phyloP scores from a whole-genome alignment of 1,139 yeast species.

The Wickerhamiella infanticola region DNA sequence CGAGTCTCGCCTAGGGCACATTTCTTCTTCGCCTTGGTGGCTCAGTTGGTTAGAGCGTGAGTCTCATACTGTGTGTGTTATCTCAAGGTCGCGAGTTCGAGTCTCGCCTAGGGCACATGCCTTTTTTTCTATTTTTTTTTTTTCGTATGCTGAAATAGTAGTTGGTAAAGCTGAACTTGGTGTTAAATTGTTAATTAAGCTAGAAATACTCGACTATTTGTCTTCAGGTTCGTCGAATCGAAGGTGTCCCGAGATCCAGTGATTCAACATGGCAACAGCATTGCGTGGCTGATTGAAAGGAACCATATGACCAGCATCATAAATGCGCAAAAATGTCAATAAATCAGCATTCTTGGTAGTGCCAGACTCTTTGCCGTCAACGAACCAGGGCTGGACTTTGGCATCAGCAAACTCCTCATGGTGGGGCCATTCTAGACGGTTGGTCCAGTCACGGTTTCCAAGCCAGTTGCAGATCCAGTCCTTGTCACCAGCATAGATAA shows the following conservation, averaged over 20 bases:
- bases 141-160: too few relatives aligned
- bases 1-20: slow-evolving; percentile 8
- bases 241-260: slow-evolving; percentile 35
- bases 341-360: slow-evolving; percentile 29
- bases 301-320: slow-evolving; percentile 46
- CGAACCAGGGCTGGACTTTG: slow-evolving; percentile 26
- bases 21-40: slow-evolving; percentile 4
- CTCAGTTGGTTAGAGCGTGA: slow-evolving; percentile 9
- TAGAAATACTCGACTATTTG: too few relatives aligned
- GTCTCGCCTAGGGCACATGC: slow-evolving; percentile 6
- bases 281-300: slow-evolving; percentile 53
- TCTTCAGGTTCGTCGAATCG: background rate
- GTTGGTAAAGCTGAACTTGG: too few relatives aligned
- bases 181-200: too few relatives aligned
- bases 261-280: slow-evolving; percentile 48
- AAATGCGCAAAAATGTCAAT: slow-evolving; percentile 41
- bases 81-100: slow-evolving; percentile 9
- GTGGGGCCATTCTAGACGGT: slow-evolving; percentile 46
- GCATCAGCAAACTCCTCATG: slow-evolving; percentile 23
- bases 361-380: slow-evolving; percentile 31
- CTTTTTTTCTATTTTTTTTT: background rate
- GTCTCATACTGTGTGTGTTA: slow-evolving; percentile 5
- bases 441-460: slow-evolving; percentile 70
- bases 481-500: slow-evolving; percentile 76
- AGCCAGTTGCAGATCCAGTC: slow-evolving; percentile 87